Percentiles rank a stretch among this genome's conserved stretches.
phyloP scores from a whole-genome alignment of 176 grass and related monocot species.

The Cocos nucifera region DNA sequence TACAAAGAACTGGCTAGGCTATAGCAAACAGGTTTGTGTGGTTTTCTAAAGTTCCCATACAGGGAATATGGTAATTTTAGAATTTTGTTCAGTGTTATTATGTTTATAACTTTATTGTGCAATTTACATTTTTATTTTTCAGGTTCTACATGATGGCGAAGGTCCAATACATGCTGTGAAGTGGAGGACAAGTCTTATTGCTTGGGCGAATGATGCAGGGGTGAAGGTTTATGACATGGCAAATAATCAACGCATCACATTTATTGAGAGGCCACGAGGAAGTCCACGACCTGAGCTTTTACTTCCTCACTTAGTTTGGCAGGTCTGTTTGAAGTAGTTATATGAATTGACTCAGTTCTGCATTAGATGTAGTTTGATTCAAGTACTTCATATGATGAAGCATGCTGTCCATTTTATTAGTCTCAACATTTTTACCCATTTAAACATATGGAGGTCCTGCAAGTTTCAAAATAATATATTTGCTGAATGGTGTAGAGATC shows the following conservation, averaged over 20 bases:
- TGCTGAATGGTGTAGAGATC: too few relatives aligned
- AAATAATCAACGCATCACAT: conserved; percentile 79
- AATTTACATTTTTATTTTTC: conserved; percentile 4
- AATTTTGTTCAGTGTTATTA: conserved; percentile 1
- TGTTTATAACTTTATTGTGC: neutral
- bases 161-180: conserved; percentile 96
- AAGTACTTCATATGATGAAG: too few relatives aligned
- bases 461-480: too few relatives aligned
- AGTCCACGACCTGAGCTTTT: conserved; percentile 73
- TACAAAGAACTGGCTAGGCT: conserved; percentile 73
- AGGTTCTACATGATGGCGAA: conserved; percentile 92
- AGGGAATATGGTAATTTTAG: too few relatives aligned
- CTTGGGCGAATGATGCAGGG: conserved; percentile 89
- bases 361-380: too few relatives aligned
- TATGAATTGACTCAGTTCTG: too few relatives aligned
- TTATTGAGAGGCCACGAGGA: conserved; percentile 88
- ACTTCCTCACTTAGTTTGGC: conserved; percentile 93
- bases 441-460: too few relatives aligned
- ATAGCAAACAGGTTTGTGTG: conserved; percentile 60
- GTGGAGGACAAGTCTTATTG: conserved; percentile 89
- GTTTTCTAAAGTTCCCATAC: conserved; percentile 4
- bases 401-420: too few relatives aligned
- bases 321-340: conserved; percentile 34
- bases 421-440: too few relatives aligned
- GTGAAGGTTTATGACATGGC: conserved; percentile 98